phyloP scores from a whole-genome alignment of 164 flowering plant species.

The Malania oleifera region DNA sequence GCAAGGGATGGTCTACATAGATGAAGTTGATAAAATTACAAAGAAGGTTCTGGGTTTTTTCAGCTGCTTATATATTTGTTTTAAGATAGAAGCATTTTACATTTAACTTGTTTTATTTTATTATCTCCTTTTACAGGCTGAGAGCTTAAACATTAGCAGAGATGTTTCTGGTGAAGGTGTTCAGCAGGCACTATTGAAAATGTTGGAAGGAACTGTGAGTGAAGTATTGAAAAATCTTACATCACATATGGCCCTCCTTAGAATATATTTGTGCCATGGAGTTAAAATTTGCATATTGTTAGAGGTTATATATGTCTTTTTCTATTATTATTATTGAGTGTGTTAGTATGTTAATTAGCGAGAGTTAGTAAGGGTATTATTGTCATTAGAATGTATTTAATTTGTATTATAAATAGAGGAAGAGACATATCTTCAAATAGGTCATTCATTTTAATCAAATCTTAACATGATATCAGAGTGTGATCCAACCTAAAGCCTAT shows the following conservation, averaged over 20 bases:
- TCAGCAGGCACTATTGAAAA: conserved; percentile 7
- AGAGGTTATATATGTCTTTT: no score
- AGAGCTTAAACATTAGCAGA: conserved; percentile 6
- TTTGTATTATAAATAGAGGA: no score
- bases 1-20: conserved; percentile 97
- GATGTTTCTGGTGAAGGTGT: conserved; percentile 13
- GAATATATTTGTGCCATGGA: no score
- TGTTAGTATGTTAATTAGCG: no score
- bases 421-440: no score
- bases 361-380: no score
- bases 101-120: not conserved
- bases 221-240: not conserved
- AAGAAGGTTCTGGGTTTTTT: conserved; percentile 58
- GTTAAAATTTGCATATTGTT: no score
- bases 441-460: no score
- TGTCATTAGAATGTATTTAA: no score
- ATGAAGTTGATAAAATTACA: conserved; percentile 99
- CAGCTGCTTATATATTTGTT: not conserved
- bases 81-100: not conserved
- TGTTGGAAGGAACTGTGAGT: conserved; percentile 10
- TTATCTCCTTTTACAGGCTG: not conserved
- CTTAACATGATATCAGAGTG: no score
- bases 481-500: no score
- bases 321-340: no score
- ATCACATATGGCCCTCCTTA: not conserved